Evolutionary conservation across 306 rosid species (phyloP).

Genomic region (Vachellia collinsii): DNA sequence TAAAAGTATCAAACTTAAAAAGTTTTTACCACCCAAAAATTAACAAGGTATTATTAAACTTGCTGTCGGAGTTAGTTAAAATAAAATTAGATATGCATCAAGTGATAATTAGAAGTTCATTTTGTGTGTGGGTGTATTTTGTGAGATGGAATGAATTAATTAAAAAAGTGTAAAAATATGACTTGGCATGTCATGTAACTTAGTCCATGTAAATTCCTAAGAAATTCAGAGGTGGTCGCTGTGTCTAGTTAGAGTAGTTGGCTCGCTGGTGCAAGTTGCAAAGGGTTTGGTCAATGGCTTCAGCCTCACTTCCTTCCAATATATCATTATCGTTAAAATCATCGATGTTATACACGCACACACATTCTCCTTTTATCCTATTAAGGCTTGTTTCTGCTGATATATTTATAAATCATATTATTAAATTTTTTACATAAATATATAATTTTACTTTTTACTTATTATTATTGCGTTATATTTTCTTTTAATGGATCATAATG

Average conservation of each 20-base stretch:
- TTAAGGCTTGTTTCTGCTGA: no score
- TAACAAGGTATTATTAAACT: not conserved
- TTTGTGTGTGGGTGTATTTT: not conserved
- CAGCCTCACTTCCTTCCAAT: not conserved
- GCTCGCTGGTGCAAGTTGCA: slow-evolving; percentile 1
- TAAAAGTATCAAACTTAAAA: not conserved
- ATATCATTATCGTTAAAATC: not conserved
- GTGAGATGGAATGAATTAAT: not conserved
- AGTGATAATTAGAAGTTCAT: not conserved
- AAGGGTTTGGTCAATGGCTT: slow-evolving; percentile 13
- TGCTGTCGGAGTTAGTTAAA: not conserved
- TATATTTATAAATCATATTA: no score
- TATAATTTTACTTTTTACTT: no score
- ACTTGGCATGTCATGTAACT: not conserved
- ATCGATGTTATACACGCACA: not conserved
- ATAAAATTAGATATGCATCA: not conserved
- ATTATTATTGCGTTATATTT: no score
- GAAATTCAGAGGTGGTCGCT: slow-evolving; percentile 2
- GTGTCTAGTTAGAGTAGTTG: slow-evolving; percentile 28
- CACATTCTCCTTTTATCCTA: no score
- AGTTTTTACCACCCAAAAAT: not conserved
- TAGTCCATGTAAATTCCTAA: not conserved
- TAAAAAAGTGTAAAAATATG: not conserved
- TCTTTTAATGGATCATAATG: no score
- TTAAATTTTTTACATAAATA: no score